These are phyloP conservation scores for Phytophthora constricta DNA, from an alignment of 352 stramenopile genomes.

Conservation along the genomic window DNA sequence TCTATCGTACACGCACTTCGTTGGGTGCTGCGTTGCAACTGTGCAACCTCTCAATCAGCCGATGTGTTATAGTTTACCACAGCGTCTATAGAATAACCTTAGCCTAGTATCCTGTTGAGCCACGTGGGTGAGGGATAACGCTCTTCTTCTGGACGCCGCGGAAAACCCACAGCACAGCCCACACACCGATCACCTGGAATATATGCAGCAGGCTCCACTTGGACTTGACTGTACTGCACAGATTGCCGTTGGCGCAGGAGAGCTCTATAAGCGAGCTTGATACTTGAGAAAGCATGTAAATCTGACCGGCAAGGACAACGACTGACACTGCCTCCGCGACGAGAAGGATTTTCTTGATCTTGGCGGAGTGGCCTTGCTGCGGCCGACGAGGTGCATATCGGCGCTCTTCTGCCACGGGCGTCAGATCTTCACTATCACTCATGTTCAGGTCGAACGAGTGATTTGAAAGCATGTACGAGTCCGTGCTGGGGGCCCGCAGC, in stretches of 20 bases:
- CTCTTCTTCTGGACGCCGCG: conserved; percentile 40
- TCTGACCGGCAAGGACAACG: conserved; percentile 26
- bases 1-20: not conserved
- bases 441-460: conserved; percentile 33
- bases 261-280: conserved; percentile 24
- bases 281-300: conserved; percentile 27
- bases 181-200: conserved; percentile 37
- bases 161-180: conserved; percentile 36
- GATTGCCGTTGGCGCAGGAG: conserved; percentile 33
- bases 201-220: conserved; percentile 33
- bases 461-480: conserved; percentile 26
- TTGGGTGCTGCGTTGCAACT: not conserved
- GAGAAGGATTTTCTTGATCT: conserved; percentile 41
- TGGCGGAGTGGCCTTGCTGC: conserved; percentile 29
- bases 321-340: conserved; percentile 27
- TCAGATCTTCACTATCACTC: conserved; percentile 26
- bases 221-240: conserved; percentile 21
- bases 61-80: conserved; percentile 15
- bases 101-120: conserved; percentile 16
- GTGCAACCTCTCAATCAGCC: not conserved
- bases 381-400: conserved; percentile 14
- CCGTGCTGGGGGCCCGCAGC: conserved; percentile 14
- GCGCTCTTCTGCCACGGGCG: conserved; percentile 13
- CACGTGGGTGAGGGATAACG: conserved; percentile 21
- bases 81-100: not conserved